Evolutionary conservation across 2,329 filamentous ascomycete species (phyloP).

Genomic region (Scopulariopsis brevicaulis): DNA sequence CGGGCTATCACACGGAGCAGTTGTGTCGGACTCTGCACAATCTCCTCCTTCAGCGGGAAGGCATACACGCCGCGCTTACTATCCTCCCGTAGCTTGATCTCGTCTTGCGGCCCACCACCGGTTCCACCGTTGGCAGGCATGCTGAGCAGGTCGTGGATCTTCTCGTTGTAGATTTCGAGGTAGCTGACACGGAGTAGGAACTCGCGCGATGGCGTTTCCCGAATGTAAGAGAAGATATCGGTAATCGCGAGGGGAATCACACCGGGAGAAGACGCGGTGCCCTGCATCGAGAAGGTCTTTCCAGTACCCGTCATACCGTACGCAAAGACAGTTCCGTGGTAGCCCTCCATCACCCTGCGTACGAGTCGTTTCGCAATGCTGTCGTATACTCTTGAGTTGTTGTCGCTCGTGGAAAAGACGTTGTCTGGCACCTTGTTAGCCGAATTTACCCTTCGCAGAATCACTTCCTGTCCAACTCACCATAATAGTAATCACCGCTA

Average conservation of each 20-base stretch:
- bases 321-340: slow-evolving; percentile 95
- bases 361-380: slow-evolving; percentile 88
- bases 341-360: slow-evolving; percentile 95
- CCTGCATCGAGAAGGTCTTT: slow-evolving; percentile 99
- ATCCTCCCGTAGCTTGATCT: slow-evolving; percentile 95
- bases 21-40: slow-evolving; percentile 95
- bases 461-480: slow-evolving; percentile 33
- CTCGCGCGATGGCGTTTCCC: slow-evolving; percentile 88
- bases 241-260: slow-evolving; percentile 96
- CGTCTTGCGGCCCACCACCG: slow-evolving; percentile 57
- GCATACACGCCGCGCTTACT: slow-evolving; percentile 95
- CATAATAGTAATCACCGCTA: slow-evolving; percentile 85
- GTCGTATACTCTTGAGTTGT: slow-evolving; percentile 93
- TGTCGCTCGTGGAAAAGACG: slow-evolving; percentile 87
- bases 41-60: slow-evolving; percentile 92
- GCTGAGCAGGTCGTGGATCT: slow-evolving; percentile 84
- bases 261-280: slow-evolving; percentile 86
- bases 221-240: slow-evolving; percentile 98
- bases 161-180: slow-evolving; percentile 97
- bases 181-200: slow-evolving; percentile 95
- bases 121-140: slow-evolving; percentile 50
- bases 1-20: slow-evolving; percentile 87
- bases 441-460: neutral
- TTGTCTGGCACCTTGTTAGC: slow-evolving; percentile 53
- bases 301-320: slow-evolving; percentile 99